Evolutionary conservation across 2,329 filamentous ascomycete genomes (phyloP).

Genomic region (Proliferodiscus dingleyae): DNA sequence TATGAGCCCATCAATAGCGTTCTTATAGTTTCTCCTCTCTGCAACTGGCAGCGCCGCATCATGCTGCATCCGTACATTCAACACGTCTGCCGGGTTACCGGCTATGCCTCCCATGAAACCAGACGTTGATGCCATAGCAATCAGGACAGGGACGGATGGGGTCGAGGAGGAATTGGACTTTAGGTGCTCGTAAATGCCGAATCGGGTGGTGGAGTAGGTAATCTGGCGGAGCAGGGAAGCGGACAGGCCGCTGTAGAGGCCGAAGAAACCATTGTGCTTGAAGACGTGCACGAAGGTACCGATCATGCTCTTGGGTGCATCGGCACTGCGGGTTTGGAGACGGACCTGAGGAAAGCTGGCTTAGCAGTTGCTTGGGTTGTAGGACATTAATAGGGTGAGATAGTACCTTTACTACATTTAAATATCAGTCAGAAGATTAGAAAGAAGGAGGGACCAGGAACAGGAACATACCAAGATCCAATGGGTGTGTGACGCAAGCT

Average conservation of each 20-base stretch:
- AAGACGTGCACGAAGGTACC: conserved; percentile 82
- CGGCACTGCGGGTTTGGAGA: conserved; percentile 74
- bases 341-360: conserved; percentile 58
- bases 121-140: conserved; percentile 76
- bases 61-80: conserved; percentile 98
- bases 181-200: conserved; percentile 92
- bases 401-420: conserved; percentile 26
- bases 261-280: conserved; percentile 67
- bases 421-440: conserved; percentile 10
- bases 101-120: conserved; percentile 85
- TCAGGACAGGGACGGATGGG: conserved; percentile 70
- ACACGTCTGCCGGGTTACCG: conserved; percentile 91
- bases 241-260: conserved; percentile 86
- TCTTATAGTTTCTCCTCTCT: conserved; percentile 79
- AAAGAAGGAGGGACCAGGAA: conserved; percentile 12
- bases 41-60: conserved; percentile 69
- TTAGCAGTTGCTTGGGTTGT: conserved; percentile 1
- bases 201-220: conserved; percentile 94
- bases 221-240: conserved; percentile 89
- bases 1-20: conserved; percentile 80
- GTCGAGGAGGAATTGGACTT: conserved; percentile 56
- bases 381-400: conserved; percentile 1
- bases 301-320: conserved; percentile 74
- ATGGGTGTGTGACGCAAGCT: conserved; percentile 84
- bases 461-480: conserved; percentile 76